Evolutionary conservation across 768 basidiomycete genomes (phyloP).

Genomic region (Zangia roseola): DNA sequence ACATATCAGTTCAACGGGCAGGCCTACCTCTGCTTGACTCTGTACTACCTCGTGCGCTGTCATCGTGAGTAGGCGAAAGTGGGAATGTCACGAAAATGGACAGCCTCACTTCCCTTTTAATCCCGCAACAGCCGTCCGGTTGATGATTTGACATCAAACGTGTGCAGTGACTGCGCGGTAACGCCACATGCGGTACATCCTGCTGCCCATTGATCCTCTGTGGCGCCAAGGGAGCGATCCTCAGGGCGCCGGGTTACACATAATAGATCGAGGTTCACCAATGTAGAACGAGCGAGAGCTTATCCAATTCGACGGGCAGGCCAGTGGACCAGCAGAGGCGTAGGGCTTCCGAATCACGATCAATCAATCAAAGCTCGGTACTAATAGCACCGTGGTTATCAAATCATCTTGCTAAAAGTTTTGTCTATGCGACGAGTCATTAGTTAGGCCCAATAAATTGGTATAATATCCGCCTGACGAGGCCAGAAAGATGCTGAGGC

Average conservation of each 20-base stretch:
- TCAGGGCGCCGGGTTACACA: not conserved
- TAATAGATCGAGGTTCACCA: too few species aligned
- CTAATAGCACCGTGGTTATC: not conserved
- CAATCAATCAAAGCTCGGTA: not conserved
- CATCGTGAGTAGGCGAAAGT: not conserved
- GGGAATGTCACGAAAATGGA: not conserved
- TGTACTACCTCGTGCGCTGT: not conserved
- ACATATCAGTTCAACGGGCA: not conserved
- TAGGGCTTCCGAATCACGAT: not conserved
- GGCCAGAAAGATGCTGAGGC: constrained; percentile 77
- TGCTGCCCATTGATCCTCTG: too few species aligned
- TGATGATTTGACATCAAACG: too few species aligned
- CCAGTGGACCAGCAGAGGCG: too few species aligned
- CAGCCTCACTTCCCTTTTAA: not conserved
- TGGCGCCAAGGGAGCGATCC: not conserved
- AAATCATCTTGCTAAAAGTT: not conserved
- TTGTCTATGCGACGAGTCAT: not conserved
- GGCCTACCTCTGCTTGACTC: constrained; percentile 15
- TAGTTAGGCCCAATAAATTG: constrained; percentile 89
- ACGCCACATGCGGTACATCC: not conserved
- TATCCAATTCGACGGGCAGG: not conserved
- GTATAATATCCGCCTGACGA: constrained; percentile 79
- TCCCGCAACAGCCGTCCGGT: not conserved
- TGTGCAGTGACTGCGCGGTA: too few species aligned
- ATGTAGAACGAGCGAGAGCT: not conserved